Conservation (phyloP, 768 basidiomycete species). For the Russula compacta region DNA sequence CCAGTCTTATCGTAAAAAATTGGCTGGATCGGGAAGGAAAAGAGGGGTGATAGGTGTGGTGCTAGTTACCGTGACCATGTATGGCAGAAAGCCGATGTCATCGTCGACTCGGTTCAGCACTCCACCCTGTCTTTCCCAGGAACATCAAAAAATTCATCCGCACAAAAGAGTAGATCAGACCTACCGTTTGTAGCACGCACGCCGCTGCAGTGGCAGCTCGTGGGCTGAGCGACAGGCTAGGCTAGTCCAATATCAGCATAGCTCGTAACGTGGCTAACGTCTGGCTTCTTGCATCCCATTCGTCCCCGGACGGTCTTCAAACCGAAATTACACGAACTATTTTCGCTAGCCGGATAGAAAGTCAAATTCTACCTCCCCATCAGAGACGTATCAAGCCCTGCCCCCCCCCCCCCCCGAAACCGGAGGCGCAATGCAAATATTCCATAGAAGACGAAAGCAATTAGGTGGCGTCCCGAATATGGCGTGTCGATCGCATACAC, state of each 20-base stretch:
- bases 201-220: background rate
- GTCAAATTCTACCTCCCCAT: background rate
- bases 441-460: background rate
- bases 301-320: background rate
- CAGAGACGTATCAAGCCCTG: background rate
- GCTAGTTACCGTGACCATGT: conserved; percentile 14
- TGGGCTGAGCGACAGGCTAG: background rate
- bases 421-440: background rate
- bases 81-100: conserved; percentile 7
- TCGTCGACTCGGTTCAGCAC: background rate
- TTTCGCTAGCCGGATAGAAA: background rate
- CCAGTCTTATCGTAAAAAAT: conserved; percentile 7
- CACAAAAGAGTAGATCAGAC: background rate
- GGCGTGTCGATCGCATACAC: background rate
- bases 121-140: background rate
- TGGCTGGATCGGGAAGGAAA: conserved; percentile 2
- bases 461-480: conserved; percentile 6
- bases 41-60: conserved; percentile 8
- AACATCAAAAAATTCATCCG: background rate
- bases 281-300: background rate
- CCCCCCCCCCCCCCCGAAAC: too few relatives aligned
- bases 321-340: background rate
- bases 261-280: conserved; percentile 5
- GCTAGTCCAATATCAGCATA: conserved; percentile 15
- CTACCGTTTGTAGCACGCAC: background rate